Base-by-base conservation (phyloP, 176 grass and related monocot species). In the Miscanthus lutarioriparius region DNA sequence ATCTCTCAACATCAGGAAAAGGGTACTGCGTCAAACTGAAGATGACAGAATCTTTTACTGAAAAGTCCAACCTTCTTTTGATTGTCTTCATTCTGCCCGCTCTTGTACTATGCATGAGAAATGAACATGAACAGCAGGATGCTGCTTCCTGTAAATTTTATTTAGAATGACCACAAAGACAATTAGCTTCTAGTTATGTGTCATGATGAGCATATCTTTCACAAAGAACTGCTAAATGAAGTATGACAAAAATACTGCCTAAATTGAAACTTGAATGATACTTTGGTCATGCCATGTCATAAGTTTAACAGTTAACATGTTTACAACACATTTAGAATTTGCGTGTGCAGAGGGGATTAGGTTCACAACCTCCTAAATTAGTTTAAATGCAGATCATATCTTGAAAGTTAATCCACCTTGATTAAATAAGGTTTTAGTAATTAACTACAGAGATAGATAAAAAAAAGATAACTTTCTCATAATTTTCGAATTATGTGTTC, bases 41-140 rank as follows among this genome's bases (percentile, higher is more conserved):
- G 19, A 84, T 0, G 15, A 80, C 40, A 9, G 54, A 84, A 89
- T 86, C 62, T 48, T 48, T 81, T 65, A 74, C 39, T 79, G 27
- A 74, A 14, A 32, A 13, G 8, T 83, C 84, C 16, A 91, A 80
- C 12, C 8, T 86, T 63, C 32, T 82, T 72, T 7, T 80, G 28
- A 78, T 69, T n/a, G 27, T 8, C 69, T 82, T 86, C 70, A 89
- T 76, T 82, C 8, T 58, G 13, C 61, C 35, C 4, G 15, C 8
- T 32, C 32, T 27, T 19, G 23, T 51, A 43, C 14, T 67, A 40
- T 39, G 76, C 40, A 43, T 44, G 53, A 78, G 7, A 79, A 84
- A 28, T 32, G 83, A 17, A 59, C 74, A 17, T 2, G 64, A 40
- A 0, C 64, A 33, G n/a, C 74, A 78, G 0, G 69, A 16, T 19